phyloP scores from a whole-genome alignment of 495 filamentous ascomycete genomes.

The Saxophila tyrrhenica region DNA sequence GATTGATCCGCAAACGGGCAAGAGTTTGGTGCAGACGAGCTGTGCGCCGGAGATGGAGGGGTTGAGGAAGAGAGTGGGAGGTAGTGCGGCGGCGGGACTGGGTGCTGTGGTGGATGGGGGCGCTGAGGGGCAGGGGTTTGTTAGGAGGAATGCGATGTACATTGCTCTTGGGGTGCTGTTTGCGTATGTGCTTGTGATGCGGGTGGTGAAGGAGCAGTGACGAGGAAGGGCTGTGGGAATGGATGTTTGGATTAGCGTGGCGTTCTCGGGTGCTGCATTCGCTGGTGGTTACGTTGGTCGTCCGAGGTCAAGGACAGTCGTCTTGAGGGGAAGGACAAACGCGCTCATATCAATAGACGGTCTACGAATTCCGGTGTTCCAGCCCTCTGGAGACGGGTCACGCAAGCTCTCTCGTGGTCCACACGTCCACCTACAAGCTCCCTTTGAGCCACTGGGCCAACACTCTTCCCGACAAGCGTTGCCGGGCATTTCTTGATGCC shows the following conservation, averaged over 20 bases:
- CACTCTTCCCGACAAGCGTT: too few relatives aligned
- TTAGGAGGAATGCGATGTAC: constrained; percentile 62
- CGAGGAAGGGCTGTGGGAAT: not conserved
- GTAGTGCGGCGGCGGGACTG: constrained; percentile 51
- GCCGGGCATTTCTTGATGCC: too few relatives aligned
- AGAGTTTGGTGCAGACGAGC: constrained; percentile 23
- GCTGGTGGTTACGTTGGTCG: too few relatives aligned
- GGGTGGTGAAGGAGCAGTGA: constrained; percentile 48
- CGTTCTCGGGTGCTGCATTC: not conserved
- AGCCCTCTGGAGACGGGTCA: too few relatives aligned
- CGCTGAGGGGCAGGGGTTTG: constrained; percentile 70
- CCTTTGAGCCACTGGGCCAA: too few relatives aligned
- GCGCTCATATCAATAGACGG: too few relatives aligned
- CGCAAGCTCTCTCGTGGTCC: too few relatives aligned
- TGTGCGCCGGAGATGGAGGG: constrained; percentile 56
- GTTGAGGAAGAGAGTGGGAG: constrained; percentile 51
- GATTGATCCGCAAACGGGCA: constrained; percentile 67
- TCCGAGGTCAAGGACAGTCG: too few relatives aligned
- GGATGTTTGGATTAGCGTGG: not conserved
- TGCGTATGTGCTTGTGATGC: constrained; percentile 68
- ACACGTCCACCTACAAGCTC: too few relatives aligned
- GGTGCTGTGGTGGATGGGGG: constrained; percentile 72
- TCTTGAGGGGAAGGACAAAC: too few relatives aligned
- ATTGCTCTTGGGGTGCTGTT: constrained; percentile 57
- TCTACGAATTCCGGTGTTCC: too few relatives aligned